Evolutionary conservation across 2,329 filamentous ascomycete species (phyloP).

Genomic region (Juglanconis oblonga): DNA sequence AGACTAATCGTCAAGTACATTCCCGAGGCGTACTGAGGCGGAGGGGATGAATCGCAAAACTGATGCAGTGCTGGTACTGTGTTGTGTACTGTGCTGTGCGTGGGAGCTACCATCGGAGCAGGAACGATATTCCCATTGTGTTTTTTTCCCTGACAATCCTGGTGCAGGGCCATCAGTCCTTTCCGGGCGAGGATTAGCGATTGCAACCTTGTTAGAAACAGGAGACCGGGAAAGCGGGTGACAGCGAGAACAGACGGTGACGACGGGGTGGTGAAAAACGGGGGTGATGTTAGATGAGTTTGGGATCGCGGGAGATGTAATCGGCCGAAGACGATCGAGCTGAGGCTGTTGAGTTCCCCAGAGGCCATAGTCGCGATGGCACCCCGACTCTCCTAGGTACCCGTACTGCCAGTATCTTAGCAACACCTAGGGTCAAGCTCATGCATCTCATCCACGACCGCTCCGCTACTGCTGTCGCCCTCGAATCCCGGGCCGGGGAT

Average conservation of each 20-base stretch:
- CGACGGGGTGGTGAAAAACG: background rate
- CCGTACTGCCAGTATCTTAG: too few species aligned
- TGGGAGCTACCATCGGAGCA: background rate
- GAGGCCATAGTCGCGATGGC: background rate
- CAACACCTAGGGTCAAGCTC: background rate
- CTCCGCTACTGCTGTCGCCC: too few species aligned
- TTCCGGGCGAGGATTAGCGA: background rate
- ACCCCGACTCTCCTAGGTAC: background rate
- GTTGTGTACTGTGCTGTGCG: too few species aligned
- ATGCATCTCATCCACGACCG: background rate
- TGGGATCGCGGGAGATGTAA: background rate
- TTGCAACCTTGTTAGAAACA: background rate
- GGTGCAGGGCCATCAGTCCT: background rate
- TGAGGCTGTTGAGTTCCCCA: background rate
- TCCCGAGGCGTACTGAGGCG: too few species aligned
- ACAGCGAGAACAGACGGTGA: background rate
- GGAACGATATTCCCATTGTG: background rate
- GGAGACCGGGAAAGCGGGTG: background rate
- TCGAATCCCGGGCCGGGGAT: background rate
- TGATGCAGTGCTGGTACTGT: background rate
- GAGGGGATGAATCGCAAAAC: too few species aligned
- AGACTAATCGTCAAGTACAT: background rate
- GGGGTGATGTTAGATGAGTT: background rate
- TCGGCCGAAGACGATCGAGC: background rate
- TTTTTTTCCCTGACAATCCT: background rate